Conservation (phyloP, 495 filamentous ascomycete genomes). For the Filosporella fistucella region DNA sequence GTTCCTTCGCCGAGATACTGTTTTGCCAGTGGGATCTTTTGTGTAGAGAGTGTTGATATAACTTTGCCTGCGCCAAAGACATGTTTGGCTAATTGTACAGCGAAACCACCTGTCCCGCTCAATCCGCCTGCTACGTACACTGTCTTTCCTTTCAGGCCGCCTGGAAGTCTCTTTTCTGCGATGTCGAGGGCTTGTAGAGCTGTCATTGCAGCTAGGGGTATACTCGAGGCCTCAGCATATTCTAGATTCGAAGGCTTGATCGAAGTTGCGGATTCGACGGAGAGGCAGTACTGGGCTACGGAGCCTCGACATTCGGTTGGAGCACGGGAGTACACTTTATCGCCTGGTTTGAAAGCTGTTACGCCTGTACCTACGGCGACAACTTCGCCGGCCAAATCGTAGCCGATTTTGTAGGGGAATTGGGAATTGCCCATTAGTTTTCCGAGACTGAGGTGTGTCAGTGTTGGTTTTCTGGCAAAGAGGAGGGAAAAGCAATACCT, state of each 20-base stretch:
- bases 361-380: conserved; percentile 37
- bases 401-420: conserved; percentile 38
- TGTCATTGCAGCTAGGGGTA: conserved; percentile 36
- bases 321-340: conserved; percentile 43
- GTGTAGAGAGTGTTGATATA: conserved; percentile 48
- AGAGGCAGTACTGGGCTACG: conserved; percentile 35
- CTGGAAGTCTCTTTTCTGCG: conserved; percentile 31
- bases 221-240: conserved; percentile 30
- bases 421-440: conserved; percentile 10
- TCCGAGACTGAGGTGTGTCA: not conserved
- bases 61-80: conserved; percentile 44
- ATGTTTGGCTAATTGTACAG: conserved; percentile 48
- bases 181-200: conserved; percentile 38
- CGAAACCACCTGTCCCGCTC: conserved; percentile 44
- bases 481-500: conserved; percentile 18
- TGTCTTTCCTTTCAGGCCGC: conserved; percentile 46
- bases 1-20: conserved; percentile 28
- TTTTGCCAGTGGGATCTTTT: conserved; percentile 43
- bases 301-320: conserved; percentile 22
- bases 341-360: conserved; percentile 39
- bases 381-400: conserved; percentile 44
- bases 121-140: conserved; percentile 50
- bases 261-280: conserved; percentile 20
- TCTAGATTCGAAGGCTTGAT: conserved; percentile 33
- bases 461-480: too few species aligned